phyloP scores from a whole-genome alignment of 192 early-diverging fungal species.

The Rhizophagus clarus region DNA sequence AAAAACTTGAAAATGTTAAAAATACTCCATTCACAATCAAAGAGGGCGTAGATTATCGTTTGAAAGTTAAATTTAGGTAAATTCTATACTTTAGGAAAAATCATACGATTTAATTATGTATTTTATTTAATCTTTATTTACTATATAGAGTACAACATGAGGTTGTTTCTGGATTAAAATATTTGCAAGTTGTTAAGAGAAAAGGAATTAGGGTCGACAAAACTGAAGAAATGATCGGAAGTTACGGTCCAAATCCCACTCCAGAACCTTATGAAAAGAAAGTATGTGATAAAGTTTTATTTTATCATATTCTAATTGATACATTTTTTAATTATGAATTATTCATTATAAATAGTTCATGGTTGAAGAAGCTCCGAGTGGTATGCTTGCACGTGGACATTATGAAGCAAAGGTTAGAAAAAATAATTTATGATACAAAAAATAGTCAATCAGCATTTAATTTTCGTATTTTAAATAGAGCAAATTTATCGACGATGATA shows the following conservation, averaged over 20 bases:
- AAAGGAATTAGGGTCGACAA: slow-evolving; percentile 77
- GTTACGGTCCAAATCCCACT: slow-evolving; percentile 76
- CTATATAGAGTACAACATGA: slow-evolving; percentile 79
- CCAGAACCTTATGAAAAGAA: slow-evolving; percentile 80
- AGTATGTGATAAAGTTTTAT: slow-evolving; percentile 33
- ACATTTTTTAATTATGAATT: neutral
- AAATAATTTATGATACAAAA: neutral
- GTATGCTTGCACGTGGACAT: slow-evolving; percentile 88
- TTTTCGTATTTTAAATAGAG: slow-evolving; percentile 39
- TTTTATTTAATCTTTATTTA: neutral
- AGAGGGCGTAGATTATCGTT: slow-evolving; percentile 91
- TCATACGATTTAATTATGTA: neutral
- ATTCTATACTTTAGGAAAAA: neutral
- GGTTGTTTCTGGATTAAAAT: slow-evolving; percentile 93
- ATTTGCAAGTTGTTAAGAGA: slow-evolving; percentile 92
- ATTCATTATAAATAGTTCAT: slow-evolving; percentile 57
- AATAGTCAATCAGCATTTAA: no score
- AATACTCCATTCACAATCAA: slow-evolving; percentile 86
- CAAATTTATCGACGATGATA: slow-evolving; percentile 95
- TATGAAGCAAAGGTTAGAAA: slow-evolving; percentile 75
- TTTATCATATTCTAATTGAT: neutral
- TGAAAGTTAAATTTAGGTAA: slow-evolving; percentile 90
- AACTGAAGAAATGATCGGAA: slow-evolving; percentile 95
- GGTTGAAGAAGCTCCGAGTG: slow-evolving; percentile 85
- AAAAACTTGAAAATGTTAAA: slow-evolving; percentile 68